Evolutionary conservation across 192 early-diverging fungal genomes (phyloP), one percentile per base, ranked within the genome.

Genomic region (Rhizophagus prolifer): DNA sequence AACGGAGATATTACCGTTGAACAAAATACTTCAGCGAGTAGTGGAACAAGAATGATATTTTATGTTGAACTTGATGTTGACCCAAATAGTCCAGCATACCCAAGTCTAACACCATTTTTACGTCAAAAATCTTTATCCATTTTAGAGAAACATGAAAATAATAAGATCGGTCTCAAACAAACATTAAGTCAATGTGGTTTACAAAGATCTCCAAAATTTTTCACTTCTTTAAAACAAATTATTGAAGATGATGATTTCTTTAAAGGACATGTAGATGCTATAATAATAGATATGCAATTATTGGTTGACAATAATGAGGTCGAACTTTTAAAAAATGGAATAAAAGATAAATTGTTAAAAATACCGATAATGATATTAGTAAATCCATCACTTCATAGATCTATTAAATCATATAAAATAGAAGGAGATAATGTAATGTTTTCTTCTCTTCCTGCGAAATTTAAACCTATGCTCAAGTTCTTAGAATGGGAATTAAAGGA

Each of bases 1-100:
- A 80, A 83, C 58, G 82, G 82, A 41, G 80, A 83, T 70, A 83
- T 83, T 72, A 19, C 3, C 14, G 69, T 70, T 23, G 69, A 70
- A 50, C 21, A 10, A 47, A 70, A 70, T 21, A 70, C 44, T 47
- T n/a, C 36, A 9, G 69, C 36, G 1, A 50, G 8, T 25, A 47
- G n/a, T 70, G 69, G 69, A n/a, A 70, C 69, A 13, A 70, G 10
- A 70, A 70, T 70, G 69, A 70, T 54, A 38, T 70, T 70, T 41
- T 26, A 50, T 50, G 69, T 70, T 26, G 9, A 70, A 5, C 38
- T 70, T 16, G 69, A 70, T 46, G 16, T 23, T 13, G 69, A 70
- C 28, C 69, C 69, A 54, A 70, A 70, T 54, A 46, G 41, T 47
- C 69, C 69, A 19, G 1, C 7, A 54, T 23, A 23, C 10, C 69